A percentile compares a stretch with the other conserved stretches of the same genome.
These are phyloP conservation scores for Phytopythium cucurbitacearum DNA, from an alignment of 352 stramenopile genomes.

Conservation along the genomic window DNA sequence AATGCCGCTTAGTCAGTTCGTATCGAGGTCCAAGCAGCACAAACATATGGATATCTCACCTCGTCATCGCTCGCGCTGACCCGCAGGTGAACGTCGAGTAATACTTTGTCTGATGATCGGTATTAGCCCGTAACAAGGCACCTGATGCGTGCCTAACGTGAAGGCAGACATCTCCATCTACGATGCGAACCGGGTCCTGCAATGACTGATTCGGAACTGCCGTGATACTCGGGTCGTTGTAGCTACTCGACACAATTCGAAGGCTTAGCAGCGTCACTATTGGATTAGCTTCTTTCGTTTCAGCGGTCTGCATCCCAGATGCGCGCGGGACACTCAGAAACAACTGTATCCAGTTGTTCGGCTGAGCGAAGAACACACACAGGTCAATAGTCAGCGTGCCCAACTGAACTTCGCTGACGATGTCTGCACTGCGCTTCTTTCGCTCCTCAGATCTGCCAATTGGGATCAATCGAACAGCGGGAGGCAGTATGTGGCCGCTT, in stretches of 20 bases:
- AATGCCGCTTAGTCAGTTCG: not conserved
- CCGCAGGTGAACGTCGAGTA: constrained; percentile 12
- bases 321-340: too few relatives aligned
- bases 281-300: not conserved
- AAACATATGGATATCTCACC: constrained; percentile 8
- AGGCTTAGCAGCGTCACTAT: too few relatives aligned
- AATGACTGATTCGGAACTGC: too few relatives aligned
- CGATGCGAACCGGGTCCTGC: not conserved
- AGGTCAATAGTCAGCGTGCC: constrained; percentile 11
- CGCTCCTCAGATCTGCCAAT: not conserved
- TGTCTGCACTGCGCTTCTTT: constrained; percentile 1
- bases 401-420: too few relatives aligned
- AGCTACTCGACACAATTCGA: too few relatives aligned
- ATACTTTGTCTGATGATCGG: constrained; percentile 6
- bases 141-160: constrained; percentile 22
- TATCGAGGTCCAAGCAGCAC: not conserved
- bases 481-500: constrained; percentile 4
- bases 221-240: too few relatives aligned
- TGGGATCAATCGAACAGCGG: constrained; percentile 7
- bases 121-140: constrained; percentile 8
- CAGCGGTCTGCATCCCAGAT: constrained; percentile 2
- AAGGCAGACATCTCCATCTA: constrained; percentile 21
- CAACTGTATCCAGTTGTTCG: constrained; percentile 4
- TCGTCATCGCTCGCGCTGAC: constrained; percentile 7
- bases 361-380: constrained; percentile 16